A percentile compares a stretch with the other conserved stretches of the same genome.
These are phyloP conservation scores for Geotrichum histeridarum DNA, from an alignment of 1,139 yeast genomes.

Conservation along the genomic window DNA sequence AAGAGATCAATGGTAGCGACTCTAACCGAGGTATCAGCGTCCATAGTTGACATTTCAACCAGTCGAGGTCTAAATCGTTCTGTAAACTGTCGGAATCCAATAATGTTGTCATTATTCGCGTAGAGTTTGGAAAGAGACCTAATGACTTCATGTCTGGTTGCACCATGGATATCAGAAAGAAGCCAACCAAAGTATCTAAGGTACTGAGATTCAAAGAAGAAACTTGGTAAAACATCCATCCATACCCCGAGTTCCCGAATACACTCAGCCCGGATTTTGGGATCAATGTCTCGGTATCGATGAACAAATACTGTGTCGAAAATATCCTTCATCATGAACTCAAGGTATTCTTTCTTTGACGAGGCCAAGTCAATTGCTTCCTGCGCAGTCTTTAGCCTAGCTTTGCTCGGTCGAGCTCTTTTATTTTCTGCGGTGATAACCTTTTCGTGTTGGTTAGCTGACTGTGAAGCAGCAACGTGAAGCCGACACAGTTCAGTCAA, in stretches of 20 bases:
- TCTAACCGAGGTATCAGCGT: slow-evolving; percentile 52
- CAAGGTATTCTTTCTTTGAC: slow-evolving; percentile 49
- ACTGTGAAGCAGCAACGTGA: slow-evolving; percentile 20
- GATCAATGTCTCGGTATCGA: slow-evolving; percentile 77
- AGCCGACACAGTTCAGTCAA: slow-evolving; percentile 53
- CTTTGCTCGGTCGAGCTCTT: slow-evolving; percentile 35
- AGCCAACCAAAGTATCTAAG: slow-evolving; percentile 81
- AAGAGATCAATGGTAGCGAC: slow-evolving; percentile 50
- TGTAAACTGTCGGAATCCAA: slow-evolving; percentile 62
- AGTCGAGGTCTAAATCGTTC: slow-evolving; percentile 63
- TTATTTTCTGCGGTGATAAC: slow-evolving; percentile 38
- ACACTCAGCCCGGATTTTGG: slow-evolving; percentile 65
- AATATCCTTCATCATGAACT: slow-evolving; percentile 58
- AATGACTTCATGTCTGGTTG: slow-evolving; percentile 63
- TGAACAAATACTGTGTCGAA: slow-evolving; percentile 65
- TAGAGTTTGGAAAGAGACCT: slow-evolving; percentile 48
- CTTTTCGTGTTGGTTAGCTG: slow-evolving; percentile 24
- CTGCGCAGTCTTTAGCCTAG: slow-evolving; percentile 44
- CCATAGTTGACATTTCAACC: slow-evolving; percentile 55
- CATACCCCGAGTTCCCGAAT: slow-evolving; percentile 57
- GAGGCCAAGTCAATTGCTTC: slow-evolving; percentile 47
- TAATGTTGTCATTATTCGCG: slow-evolving; percentile 41
- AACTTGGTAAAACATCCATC: slow-evolving; percentile 66
- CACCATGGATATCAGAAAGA: slow-evolving; percentile 59
- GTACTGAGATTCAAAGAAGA: slow-evolving; percentile 63